phyloP scores from a whole-genome alignment of 768 basidiomycete genomes.

The Leccinellum albellum region DNA sequence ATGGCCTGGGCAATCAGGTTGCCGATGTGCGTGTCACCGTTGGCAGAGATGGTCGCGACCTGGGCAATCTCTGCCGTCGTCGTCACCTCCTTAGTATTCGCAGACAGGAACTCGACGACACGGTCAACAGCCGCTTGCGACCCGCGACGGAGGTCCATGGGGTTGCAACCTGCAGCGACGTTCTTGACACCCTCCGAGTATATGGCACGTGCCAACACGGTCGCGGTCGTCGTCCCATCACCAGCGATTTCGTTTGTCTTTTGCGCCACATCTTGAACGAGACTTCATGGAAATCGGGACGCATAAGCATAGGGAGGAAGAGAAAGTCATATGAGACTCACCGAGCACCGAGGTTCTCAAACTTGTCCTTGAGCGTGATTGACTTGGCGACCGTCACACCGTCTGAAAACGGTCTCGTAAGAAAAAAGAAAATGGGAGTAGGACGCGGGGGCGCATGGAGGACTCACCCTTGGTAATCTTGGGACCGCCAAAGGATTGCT shows the following conservation, averaged over 20 bases:
- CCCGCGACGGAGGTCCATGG: constrained; percentile 99
- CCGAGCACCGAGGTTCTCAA: constrained; percentile 98
- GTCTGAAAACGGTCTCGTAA: constrained; percentile 45
- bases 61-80: constrained; percentile 97
- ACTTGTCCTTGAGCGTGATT: constrained; percentile 93
- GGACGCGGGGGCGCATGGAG: background rate
- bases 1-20: constrained; percentile 96
- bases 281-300: constrained; percentile 39
- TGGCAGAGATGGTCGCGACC: constrained; percentile 93
- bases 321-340: constrained; percentile 36
- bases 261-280: constrained; percentile 91
- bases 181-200: constrained; percentile 99
- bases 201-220: constrained; percentile 94
- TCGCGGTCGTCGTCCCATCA: constrained; percentile 97
- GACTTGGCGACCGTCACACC: constrained; percentile 99
- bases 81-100: constrained; percentile 90
- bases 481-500: constrained; percentile 83
- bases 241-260: constrained; percentile 98
- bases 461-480: constrained; percentile 91
- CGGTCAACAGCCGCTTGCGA: constrained; percentile 95
- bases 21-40: constrained; percentile 83
- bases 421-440: background rate
- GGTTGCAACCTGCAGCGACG: constrained; percentile 98
- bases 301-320: constrained; percentile 6
- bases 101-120: constrained; percentile 85